Conservation (phyloP, 2,329 filamentous ascomycete species). For the Ascosphaera aggregata region DNA sequence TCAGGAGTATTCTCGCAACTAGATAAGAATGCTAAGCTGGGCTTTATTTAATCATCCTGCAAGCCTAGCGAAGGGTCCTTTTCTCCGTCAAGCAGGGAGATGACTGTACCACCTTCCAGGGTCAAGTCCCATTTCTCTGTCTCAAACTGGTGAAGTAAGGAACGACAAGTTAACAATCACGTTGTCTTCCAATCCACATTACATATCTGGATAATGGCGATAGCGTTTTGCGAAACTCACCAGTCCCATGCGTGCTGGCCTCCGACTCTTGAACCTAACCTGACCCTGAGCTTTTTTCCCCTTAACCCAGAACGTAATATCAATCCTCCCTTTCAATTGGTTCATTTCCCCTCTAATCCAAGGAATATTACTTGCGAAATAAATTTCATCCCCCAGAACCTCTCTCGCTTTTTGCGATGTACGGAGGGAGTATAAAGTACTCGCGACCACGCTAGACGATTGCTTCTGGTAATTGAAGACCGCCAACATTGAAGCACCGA, state of each 20-base stretch:
- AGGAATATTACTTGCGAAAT: slow-evolving; percentile 54
- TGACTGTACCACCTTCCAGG: slow-evolving; percentile 37
- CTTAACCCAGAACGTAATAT: slow-evolving; percentile 71
- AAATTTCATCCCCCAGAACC: slow-evolving; percentile 66
- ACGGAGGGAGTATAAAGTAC: slow-evolving; percentile 76
- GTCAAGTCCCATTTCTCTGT: slow-evolving; percentile 79
- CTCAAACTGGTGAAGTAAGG: slow-evolving; percentile 35
- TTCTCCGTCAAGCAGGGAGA: slow-evolving; percentile 49
- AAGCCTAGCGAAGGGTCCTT: not conserved
- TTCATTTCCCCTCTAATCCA: slow-evolving; percentile 80
- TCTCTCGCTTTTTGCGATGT: slow-evolving; percentile 53
- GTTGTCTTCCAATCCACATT: no score
- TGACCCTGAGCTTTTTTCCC: slow-evolving; percentile 46
- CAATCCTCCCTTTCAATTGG: slow-evolving; percentile 73
- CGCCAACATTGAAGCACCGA: slow-evolving; percentile 48
- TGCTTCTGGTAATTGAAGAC: slow-evolving; percentile 99
- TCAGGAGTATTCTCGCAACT: no score
- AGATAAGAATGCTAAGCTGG: no score
- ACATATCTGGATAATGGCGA: not conserved
- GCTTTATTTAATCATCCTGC: not conserved
- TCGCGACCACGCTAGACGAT: slow-evolving; percentile 64
- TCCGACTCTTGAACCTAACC: slow-evolving; percentile 60
- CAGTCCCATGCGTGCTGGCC: slow-evolving; percentile 33
- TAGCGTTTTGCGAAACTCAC: not conserved
- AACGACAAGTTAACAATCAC: no score